Conservation (phyloP, 345 rosid genomes). For the Erodium maritimum region DNA sequence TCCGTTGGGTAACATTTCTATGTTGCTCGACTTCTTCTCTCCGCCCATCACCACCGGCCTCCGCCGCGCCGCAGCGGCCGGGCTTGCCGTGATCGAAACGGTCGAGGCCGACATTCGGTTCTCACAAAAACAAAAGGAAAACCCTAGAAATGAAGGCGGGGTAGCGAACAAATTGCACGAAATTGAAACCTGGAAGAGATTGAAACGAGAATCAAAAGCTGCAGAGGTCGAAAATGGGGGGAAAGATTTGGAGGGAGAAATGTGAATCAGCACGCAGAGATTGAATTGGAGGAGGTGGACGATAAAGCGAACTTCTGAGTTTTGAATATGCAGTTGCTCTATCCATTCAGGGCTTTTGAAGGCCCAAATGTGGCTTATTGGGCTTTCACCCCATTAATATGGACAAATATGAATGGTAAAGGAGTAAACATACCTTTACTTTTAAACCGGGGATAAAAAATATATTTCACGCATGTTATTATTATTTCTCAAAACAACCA, state of each 20-base stretch:
- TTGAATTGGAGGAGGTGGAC: background rate
- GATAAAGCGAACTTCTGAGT: background rate
- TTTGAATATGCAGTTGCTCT: background rate
- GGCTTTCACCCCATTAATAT: no score
- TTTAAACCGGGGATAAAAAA: no score
- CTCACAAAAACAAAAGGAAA: background rate
- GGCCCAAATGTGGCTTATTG: no score
- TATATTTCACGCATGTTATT: no score
- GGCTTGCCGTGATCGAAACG: slow-evolving; percentile 65
- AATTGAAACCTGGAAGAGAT: no score
- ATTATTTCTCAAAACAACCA: no score
- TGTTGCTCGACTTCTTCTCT: slow-evolving; percentile 41
- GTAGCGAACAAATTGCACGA: background rate
- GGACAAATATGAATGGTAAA: no score
- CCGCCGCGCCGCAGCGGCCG: slow-evolving; percentile 39
- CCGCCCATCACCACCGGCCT: slow-evolving; percentile 36
- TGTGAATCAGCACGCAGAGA: background rate
- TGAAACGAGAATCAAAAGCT: background rate
- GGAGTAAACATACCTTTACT: no score
- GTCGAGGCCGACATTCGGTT: slow-evolving; percentile 67
- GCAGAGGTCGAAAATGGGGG: background rate
- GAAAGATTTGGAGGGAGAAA: no score
- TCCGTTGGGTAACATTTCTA: slow-evolving; percentile 22
- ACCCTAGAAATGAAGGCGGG: background rate
- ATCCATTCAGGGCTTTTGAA: background rate